A percentile compares a stretch with the other conserved stretches of the same genome.
These are phyloP conservation scores for Macrotyloma uniflorum DNA, from an alignment of 306 rosid species.

Conservation along the genomic window DNA sequence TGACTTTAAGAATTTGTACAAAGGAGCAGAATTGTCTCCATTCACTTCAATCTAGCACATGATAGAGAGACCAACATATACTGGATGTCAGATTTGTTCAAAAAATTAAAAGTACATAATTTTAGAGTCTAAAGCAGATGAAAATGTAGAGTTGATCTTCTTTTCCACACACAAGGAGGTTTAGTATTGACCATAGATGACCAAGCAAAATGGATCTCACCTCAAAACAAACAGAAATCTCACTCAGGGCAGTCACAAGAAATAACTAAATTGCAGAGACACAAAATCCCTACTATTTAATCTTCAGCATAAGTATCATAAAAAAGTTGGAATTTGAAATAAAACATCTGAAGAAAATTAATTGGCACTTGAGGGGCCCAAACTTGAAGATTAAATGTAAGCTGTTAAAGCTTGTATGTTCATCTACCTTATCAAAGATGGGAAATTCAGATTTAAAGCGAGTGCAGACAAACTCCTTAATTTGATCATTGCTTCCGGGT, in stretches of 20 bases:
- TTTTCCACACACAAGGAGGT: neutral
- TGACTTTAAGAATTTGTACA: constrained; percentile 74
- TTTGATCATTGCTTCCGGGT: constrained; percentile 86
- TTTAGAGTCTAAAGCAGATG: neutral
- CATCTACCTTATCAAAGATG: constrained; percentile 76
- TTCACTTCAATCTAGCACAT: constrained; percentile 80
- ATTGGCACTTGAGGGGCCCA: neutral
- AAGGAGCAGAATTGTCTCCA: constrained; percentile 65
- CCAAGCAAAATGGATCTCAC: neutral
- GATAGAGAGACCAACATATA: neutral
- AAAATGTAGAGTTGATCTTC: neutral
- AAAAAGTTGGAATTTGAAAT: neutral
- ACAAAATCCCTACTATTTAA: constrained; percentile 9
- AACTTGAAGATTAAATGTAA: neutral
- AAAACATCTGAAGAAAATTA: neutral
- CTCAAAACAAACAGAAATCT: constrained; percentile 6
- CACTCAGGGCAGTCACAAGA: neutral
- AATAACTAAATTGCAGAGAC: constrained; percentile 7
- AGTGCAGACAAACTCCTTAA: constrained; percentile 77
- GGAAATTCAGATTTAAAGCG: constrained; percentile 88
- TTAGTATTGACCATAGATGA: constrained; percentile 20
- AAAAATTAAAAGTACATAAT: neutral
- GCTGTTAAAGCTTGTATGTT: neutral
- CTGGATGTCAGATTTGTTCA: constrained; percentile 3
- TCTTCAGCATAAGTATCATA: neutral